Base-by-base conservation (phyloP, 345 rosid species). In the Zanthoxylum bungeanum region DNA sequence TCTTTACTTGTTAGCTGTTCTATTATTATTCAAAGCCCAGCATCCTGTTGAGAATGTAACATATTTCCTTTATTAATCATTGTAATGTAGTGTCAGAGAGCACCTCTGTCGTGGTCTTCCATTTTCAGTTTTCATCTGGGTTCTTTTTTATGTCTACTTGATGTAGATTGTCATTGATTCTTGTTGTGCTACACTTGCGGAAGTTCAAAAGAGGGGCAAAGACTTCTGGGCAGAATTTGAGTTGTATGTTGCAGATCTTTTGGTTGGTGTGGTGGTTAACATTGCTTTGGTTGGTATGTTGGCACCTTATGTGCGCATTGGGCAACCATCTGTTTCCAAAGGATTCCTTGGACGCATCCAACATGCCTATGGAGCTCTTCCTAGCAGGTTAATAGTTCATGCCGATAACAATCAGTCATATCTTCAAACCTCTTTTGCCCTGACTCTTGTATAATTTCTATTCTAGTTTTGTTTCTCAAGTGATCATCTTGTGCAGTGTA, bases 161-260 rank as follows among this genome's bases (percentile, higher is more conserved):
- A 68, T 72, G 80, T 89, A 94, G 98, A 89, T 92, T 78, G 93
- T 91, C 67, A 90, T 92, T 50, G 96, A 91, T 78, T 81, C 98
- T 64, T 89, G 94, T 67, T 92, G 98, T 77, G 98, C 97, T 0
- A 95, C 96, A 22, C 84, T 95, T 71, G 98, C 98, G 34, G 99
- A 95, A 80, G 90, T 92, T 67, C 91, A 92, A 70, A 91, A 87
- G 75, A 89, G 98, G 81, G 97, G 97, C 3, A 85, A 95, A 55
- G 93, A 93, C 75, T 92, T 95, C 53, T 95, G 97, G 99, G 86
- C 91, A 0, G 98, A 92, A 79, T 95, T 95, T 71, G 97, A 92
- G 89, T 62, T 92, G 79, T 95, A 91, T 80, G 88, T 87, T 34
- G 98, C 98, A 25, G 98, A 92, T 88, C 86, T 91, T 59, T 79